Base-by-base conservation (phyloP, 1,284 basidiomycete species). In the Boletus semigastroideus region DNA sequence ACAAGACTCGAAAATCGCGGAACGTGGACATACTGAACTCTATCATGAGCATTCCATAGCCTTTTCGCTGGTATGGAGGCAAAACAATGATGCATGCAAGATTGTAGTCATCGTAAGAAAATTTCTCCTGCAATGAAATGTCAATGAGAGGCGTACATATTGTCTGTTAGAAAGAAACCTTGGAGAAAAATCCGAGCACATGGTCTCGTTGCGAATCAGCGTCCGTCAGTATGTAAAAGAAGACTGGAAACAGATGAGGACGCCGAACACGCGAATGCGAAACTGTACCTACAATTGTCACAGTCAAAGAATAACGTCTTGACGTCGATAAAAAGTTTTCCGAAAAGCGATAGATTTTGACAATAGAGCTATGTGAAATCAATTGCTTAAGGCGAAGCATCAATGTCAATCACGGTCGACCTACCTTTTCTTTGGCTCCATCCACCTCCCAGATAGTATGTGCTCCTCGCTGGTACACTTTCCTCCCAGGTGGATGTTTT, bases 311-410 rank as follows among this genome's bases (percentile, higher is more conserved):
- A 98, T 31, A 98, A 78, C 2, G 95, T 97, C 77, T 99, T 99
- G 65, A 96, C 90, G 65, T 98, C 96, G 65, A 99, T 98, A 71
- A 99, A 99, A n/a, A 98, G 78, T 70, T 99, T 99, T 39, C 95
- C 96, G 64, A 98, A 98, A 4, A 99, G 78, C 30, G 93, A 91
- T 27, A 99, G 75, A 64, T 96, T 96, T 70, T 98, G 96, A 68
- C 93, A 97, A 66, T 96, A 99, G 11, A 98, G 78, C 92, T 96
- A 64, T 5, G 53, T 25, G 17, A 5, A 36, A 27, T 4, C 4
- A 13, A 14, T 61, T n/a, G n/a, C n/a, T n/a, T 5, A 56, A 36
- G 17, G 12, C 4, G 14, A 41, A 39, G 30, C 3, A 17, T n/a
- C 11, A 25, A 34, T 16, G n/a, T n/a, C 4, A 1, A 44, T 54